Conservation (phyloP, 208 protist species). For the Angomonas deanei region DNA sequence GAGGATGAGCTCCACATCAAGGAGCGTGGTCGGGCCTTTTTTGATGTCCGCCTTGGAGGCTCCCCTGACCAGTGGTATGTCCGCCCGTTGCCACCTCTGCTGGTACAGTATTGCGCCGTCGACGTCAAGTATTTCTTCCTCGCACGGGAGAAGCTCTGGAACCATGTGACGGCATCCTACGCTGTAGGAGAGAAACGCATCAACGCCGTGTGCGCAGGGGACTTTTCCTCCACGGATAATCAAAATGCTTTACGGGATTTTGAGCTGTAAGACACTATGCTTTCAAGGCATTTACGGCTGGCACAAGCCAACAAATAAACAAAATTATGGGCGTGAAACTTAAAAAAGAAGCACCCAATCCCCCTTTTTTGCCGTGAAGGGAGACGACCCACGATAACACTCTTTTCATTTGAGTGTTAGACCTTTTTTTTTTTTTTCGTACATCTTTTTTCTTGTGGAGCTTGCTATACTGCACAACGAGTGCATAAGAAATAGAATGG, state of each 20-base stretch:
- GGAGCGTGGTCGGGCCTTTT: constrained; percentile 30
- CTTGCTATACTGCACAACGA: too few species aligned
- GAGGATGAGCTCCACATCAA: constrained; percentile 33
- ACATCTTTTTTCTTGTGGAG: too few species aligned
- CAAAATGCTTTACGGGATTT: constrained; percentile 37
- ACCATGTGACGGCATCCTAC: constrained; percentile 19
- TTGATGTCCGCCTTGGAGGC: constrained; percentile 39
- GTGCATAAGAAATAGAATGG: too few species aligned
- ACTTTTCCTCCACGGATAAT: constrained; percentile 19
- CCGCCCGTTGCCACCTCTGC: constrained; percentile 33
- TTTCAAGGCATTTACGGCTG: background rate
- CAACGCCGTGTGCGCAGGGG: constrained; percentile 20
- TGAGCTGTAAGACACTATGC: background rate
- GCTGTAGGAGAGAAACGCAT: constrained; percentile 21
- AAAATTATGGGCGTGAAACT: too few species aligned
- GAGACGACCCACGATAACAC: too few species aligned
- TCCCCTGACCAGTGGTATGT: constrained; percentile 42
- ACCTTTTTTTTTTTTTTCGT: constrained; percentile 6
- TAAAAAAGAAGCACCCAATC: too few species aligned
- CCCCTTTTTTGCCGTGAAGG: too few species aligned
- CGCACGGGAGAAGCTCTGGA: constrained; percentile 23
- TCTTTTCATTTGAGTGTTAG: too few species aligned
- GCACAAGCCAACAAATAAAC: background rate
- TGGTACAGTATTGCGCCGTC: constrained; percentile 57
- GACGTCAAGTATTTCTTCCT: constrained; percentile 63